Conservation (phyloP, 352 stramenopile genomes). For the Phytophthora parvispora region DNA sequence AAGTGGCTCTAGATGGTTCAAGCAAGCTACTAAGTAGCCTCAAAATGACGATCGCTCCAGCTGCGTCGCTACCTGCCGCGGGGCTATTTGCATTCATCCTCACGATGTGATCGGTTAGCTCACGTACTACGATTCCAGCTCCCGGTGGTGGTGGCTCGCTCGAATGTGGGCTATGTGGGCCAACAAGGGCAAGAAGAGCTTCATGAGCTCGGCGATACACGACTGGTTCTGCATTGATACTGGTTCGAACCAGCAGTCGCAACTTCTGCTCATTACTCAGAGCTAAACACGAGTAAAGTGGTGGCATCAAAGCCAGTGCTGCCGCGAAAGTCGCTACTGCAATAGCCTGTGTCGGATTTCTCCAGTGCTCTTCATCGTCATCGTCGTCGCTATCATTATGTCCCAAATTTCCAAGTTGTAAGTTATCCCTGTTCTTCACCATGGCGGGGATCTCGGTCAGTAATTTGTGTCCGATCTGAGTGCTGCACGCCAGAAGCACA, state of each 20-base stretch:
- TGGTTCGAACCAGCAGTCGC: slow-evolving; percentile 58
- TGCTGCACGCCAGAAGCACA: slow-evolving; percentile 78
- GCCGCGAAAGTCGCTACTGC: slow-evolving; percentile 64
- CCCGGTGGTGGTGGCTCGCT: slow-evolving; percentile 19
- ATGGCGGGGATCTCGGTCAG: slow-evolving; percentile 36
- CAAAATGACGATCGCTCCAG: slow-evolving; percentile 34
- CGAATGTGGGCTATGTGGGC: slow-evolving; percentile 6
- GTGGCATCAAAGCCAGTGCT: slow-evolving; percentile 48
- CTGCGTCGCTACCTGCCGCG: slow-evolving; percentile 19
- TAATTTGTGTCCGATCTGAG: slow-evolving; percentile 64
- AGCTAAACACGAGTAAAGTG: slow-evolving; percentile 56
- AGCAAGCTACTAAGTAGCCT: slow-evolving; percentile 53
- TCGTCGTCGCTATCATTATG: slow-evolving; percentile 4
- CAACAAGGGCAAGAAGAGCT: slow-evolving; percentile 47
- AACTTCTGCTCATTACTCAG: slow-evolving; percentile 77
- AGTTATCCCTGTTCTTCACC: slow-evolving; percentile 6
- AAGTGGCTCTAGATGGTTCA: slow-evolving; percentile 13
- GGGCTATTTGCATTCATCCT: slow-evolving; percentile 48
- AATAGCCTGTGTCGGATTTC: slow-evolving; percentile 61
- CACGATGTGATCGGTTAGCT: slow-evolving; percentile 72
- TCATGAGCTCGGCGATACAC: slow-evolving; percentile 53
- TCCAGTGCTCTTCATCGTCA: slow-evolving; percentile 31
- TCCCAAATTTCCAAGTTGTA: not conserved
- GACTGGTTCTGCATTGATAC: slow-evolving; percentile 51
- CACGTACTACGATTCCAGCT: slow-evolving; percentile 52